Evolutionary conservation across 2,329 filamentous ascomycete species (phyloP).

Genomic region (Tolypocladium paradoxum): DNA sequence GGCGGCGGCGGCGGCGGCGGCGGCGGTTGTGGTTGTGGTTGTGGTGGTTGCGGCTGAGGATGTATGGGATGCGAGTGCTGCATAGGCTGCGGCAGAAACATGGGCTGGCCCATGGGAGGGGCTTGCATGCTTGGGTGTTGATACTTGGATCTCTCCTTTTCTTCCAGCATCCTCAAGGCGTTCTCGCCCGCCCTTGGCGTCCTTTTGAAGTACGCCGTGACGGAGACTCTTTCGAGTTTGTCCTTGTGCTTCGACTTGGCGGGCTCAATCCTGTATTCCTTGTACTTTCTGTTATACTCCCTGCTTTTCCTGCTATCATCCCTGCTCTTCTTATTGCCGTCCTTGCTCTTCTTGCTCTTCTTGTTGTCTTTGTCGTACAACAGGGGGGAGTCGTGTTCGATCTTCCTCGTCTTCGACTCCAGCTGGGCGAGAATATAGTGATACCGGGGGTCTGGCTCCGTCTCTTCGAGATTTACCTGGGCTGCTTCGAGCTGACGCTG

Average conservation of each 20-base stretch:
- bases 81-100: background rate
- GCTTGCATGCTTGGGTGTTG: background rate
- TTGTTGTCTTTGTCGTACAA: constrained; percentile 5
- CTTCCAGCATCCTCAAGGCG: constrained; percentile 15
- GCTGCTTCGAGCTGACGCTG: constrained; percentile 31
- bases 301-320: constrained; percentile 4
- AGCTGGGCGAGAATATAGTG: constrained; percentile 33
- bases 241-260: constrained; percentile 16
- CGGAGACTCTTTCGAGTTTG: constrained; percentile 25
- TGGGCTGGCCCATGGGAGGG: background rate
- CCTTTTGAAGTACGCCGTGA: constrained; percentile 36
- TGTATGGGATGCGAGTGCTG: background rate
- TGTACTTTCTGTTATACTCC: constrained; percentile 6
- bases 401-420: constrained; percentile 24
- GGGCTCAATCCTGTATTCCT: constrained; percentile 3
- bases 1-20: background rate
- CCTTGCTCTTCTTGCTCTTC: constrained; percentile 8
- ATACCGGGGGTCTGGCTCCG: constrained; percentile 27
- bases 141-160: constrained; percentile 6
- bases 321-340: background rate
- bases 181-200: constrained; percentile 22
- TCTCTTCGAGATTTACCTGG: constrained; percentile 19
- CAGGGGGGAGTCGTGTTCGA: constrained; percentile 8
- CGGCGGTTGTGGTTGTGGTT: background rate
- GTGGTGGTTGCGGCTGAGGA: background rate